Conservation (phyloP, 2,329 filamentous ascomycete genomes). For the Ophiognomonia clavigignenti-juglandacearum region DNA sequence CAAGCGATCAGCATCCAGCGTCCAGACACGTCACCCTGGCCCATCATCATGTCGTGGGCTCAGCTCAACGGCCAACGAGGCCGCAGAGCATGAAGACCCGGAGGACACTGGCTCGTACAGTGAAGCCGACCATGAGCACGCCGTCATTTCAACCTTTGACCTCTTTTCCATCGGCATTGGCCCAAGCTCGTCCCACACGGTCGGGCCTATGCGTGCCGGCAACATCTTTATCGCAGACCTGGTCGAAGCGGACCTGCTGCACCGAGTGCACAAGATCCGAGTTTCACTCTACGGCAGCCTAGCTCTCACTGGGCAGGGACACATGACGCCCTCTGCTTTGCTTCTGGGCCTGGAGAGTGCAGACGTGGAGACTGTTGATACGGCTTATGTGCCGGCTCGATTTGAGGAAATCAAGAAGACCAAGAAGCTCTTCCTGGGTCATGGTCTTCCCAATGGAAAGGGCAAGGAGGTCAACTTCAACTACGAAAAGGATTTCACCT, state of each 20-base stretch:
- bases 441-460: constrained; percentile 32
- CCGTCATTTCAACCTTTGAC: constrained; percentile 48
- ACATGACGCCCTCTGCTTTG: constrained; percentile 46
- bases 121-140: constrained; percentile 45
- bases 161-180: constrained; percentile 48
- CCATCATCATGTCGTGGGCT: background rate
- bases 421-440: constrained; percentile 39
- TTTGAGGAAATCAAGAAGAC: constrained; percentile 40
- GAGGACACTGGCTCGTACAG: constrained; percentile 36
- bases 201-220: constrained; percentile 47
- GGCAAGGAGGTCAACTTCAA: constrained; percentile 44
- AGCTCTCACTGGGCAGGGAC: constrained; percentile 45
- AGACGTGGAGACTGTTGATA: constrained; percentile 45
- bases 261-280: constrained; percentile 41
- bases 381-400: constrained; percentile 40
- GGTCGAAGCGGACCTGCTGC: constrained; percentile 38
- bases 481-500: constrained; percentile 43
- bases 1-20: too few relatives aligned
- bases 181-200: constrained; percentile 46
- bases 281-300: constrained; percentile 46
- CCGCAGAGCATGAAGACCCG: background rate
- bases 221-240: constrained; percentile 47
- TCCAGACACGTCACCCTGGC: too few relatives aligned
- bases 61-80: background rate
- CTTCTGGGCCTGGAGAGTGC: constrained; percentile 45